phyloP scores from a whole-genome alignment of 2,329 filamentous ascomycete species.

The Colletotrichum liriopes region DNA sequence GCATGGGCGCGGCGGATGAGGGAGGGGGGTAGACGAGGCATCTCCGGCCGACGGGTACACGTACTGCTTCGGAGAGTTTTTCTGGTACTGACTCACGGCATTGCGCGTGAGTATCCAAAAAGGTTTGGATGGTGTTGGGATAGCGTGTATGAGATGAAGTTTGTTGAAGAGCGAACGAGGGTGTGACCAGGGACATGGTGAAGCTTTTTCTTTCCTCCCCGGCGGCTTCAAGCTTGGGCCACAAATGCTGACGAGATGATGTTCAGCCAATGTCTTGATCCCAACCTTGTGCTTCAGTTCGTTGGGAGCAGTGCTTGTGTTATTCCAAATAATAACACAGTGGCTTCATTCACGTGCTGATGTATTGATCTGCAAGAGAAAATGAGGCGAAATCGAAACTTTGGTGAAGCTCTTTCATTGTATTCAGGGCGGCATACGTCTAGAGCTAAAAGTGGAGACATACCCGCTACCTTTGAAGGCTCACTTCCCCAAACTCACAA shows the following conservation, averaged over 20 bases:
- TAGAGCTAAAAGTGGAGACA: neutral
- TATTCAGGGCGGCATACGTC: too few relatives aligned
- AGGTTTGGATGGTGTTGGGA: neutral
- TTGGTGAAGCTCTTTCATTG: too few relatives aligned
- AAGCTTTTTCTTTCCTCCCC: constrained; percentile 2
- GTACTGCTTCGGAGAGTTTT: neutral
- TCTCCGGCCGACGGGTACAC: constrained; percentile 48
- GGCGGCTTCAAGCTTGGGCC: constrained; percentile 32
- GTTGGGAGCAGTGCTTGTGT: too few relatives aligned
- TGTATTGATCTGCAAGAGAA: neutral
- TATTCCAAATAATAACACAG: neutral
- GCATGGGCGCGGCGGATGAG: constrained; percentile 69
- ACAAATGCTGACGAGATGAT: neutral
- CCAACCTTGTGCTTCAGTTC: neutral
- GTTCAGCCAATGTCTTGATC: neutral
- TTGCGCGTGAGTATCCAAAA: neutral
- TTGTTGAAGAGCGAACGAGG: neutral
- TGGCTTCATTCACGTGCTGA: neutral
- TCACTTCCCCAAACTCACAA: neutral
- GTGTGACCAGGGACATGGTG: neutral
- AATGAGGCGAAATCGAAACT: too few relatives aligned
- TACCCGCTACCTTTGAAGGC: neutral
- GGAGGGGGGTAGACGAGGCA: constrained; percentile 76
- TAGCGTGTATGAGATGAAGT: constrained; percentile 6
- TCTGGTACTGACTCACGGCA: neutral